Evolutionary conservation across 345 rosid species (phyloP).

Genomic region (Citrus glauca): DNA sequence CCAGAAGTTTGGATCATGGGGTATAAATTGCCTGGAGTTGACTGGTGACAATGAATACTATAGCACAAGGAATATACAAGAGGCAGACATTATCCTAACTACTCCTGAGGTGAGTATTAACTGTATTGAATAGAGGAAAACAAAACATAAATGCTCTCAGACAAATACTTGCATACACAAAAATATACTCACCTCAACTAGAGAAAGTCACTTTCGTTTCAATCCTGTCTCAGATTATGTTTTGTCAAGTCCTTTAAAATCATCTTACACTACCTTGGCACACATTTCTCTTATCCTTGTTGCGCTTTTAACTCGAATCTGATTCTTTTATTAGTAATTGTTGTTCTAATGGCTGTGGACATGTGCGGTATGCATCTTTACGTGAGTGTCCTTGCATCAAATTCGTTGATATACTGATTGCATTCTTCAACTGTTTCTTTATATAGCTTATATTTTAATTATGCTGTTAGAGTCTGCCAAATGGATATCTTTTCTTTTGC

Average conservation of each 20-base stretch:
- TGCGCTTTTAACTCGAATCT: neutral
- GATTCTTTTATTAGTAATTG: neutral
- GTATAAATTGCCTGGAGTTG: conserved; percentile 83
- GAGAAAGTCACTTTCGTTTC: neutral
- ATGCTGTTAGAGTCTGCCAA: neutral
- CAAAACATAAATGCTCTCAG: neutral
- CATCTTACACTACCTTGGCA: neutral
- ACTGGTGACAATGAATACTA: conserved; percentile 88
- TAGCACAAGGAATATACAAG: conserved; percentile 67
- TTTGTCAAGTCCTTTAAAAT: neutral
- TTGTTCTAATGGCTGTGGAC: neutral
- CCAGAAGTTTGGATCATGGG: conserved; percentile 77
- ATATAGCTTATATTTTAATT: neutral
- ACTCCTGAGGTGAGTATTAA: conserved; percentile 80
- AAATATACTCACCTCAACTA: neutral
- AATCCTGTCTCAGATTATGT: neutral
- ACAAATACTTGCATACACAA: neutral
- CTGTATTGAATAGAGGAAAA: neutral
- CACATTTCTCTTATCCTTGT: neutral
- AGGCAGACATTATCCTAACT: conserved; percentile 87
- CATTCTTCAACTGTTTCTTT: neutral
- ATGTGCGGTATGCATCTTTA: neutral
- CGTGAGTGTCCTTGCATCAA: neutral
- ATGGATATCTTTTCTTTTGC: conserved; percentile 13
- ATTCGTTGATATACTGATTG: neutral